Evolutionary conservation across 108 stramenopile species (phyloP), one percentile per base, ranked within the genome.

Genomic region (Discostella stelligeroides): DNA sequence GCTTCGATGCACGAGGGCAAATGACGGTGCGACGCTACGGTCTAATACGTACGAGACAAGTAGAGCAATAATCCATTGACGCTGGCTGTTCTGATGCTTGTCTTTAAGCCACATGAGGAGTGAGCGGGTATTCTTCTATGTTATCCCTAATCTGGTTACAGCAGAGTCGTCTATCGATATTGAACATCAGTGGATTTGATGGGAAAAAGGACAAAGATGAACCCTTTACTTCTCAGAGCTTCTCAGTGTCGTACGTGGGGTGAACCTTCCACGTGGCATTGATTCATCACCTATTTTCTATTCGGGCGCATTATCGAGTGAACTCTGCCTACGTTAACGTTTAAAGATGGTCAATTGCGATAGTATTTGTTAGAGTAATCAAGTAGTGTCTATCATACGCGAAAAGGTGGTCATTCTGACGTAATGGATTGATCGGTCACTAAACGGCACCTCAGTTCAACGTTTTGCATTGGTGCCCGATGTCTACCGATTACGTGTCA

Each of bases 391-490:
- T 1, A 45, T 45, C n/a, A 45, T 40, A 6, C 43, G 13, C 12
- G 18, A 41, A 12, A 42, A 25, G 61, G 42, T 45, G 40, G 61
- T 47, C 61, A 62, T 62, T 21, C 61, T 62, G 61, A 62, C 61
- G 28, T 47, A 41, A 47, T 27, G 1, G n/a, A 40, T 62, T 62
- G 61, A 47, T 0, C 4, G 7, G 42, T 62, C 61, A 62, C 61
- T 25, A 62, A 37, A 62, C 20, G 40, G 61, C 61, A 62, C 61
- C 61, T 62, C 6, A 18, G 42, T 43, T 18, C 8, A 13, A 1
- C 8, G 21, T 25, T 53, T 27, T 11, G 8, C 51, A 53, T 1
- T 5, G 24, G 24, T 27, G 18, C 7, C 51, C 24, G 21, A 7
- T n/a, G 7, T 6, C 2, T 25, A 2, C 13, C 12, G 49, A 25